Base-by-base conservation (phyloP, 2,329 filamentous ascomycete genomes). In the Colletotrichum tanaceti region DNA sequence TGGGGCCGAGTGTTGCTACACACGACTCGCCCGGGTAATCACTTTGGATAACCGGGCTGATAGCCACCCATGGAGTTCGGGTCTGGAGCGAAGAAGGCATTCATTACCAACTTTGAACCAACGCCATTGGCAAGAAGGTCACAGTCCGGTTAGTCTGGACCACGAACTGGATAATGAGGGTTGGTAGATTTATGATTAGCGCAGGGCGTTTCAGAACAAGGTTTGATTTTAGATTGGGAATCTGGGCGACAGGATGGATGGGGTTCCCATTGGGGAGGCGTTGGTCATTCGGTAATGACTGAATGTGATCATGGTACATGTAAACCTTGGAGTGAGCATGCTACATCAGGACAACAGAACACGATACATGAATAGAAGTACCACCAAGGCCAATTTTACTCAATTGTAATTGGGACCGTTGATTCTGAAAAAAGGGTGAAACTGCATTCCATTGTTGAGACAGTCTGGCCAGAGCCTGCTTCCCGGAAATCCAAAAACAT, bases 341-440 rank as follows among this genome's bases (percentile, higher is more conserved):
- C 35, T 5, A 24, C 38, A 63, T 60, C 62, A 63, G 66, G 66
- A 10, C 43, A 52, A 66, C 63, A 69, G 66, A 35, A 14, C 18
- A 66, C 66, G 63, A 69, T 39, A 58, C 5, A 20, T 11, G n/a
- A 60, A 65, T 65, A 66, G 62, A 69, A 52, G 52, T 35, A 9
- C 39, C 28, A 43, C 18, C 4, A 60, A 16, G 11, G 22, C 9
- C 58, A 50, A 50, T 28, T 41, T 4, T 11, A 39, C 16, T 28
- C 14, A 7, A 18, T 28, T 9, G 11, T 7, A 4, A 6, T 11
- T 16, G 38, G 5, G 10, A 13, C 32, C 32, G 7, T 5, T 11
- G 13, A 11, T 11, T 39, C 13, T 4, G 7, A 35, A 35, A 9
- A 35, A 10, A 7, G 9, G 9, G 32, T 9, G 32, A 35, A 35